phyloP scores from a whole-genome alignment of 148 eudicot species.

The Bassia scoparia region DNA sequence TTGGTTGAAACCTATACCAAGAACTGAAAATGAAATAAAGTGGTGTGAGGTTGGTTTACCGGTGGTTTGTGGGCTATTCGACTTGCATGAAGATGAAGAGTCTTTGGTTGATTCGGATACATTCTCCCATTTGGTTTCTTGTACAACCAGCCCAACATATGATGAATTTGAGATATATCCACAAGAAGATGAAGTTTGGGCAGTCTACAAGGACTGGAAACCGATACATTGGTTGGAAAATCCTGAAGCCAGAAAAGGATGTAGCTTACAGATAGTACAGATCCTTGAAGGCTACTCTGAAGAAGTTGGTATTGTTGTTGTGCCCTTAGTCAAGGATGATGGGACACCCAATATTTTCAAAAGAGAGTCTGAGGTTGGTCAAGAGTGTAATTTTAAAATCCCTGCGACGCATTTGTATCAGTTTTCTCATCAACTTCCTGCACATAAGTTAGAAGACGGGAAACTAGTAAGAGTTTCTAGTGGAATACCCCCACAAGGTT shows the following conservation, averaged over 20 bases:
- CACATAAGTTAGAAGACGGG: conserved; percentile 35
- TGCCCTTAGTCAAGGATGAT: conserved; percentile 23
- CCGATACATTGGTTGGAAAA: conserved; percentile 47
- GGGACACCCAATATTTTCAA: conserved; percentile 14
- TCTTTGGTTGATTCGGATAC: conserved; percentile 19
- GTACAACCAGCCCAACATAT: conserved; percentile 31
- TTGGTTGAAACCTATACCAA: conserved; percentile 53
- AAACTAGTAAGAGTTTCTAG: conserved; percentile 30
- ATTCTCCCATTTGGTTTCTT: conserved; percentile 34
- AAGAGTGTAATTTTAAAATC: conserved; percentile 28
- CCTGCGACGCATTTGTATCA: conserved; percentile 33
- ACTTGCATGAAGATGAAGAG: conserved; percentile 28
- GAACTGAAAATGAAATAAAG: conserved; percentile 35
- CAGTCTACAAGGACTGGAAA: conserved; percentile 48
- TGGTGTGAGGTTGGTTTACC: conserved; percentile 61
- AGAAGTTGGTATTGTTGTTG: conserved; percentile 20
- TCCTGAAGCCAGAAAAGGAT: conserved; percentile 38
- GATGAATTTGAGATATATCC: conserved; percentile 51
- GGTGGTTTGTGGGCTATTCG: conserved; percentile 57
- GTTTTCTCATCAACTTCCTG: conserved; percentile 52
- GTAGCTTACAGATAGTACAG: conserved; percentile 41
- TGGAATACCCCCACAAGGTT: conserved; percentile 41
- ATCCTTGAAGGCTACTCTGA: conserved; percentile 33
- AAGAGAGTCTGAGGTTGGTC: conserved; percentile 8
- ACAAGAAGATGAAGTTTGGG: conserved; percentile 60